phyloP scores from a whole-genome alignment of 257 asterid species.

The Jacaranda mimosifolia region DNA sequence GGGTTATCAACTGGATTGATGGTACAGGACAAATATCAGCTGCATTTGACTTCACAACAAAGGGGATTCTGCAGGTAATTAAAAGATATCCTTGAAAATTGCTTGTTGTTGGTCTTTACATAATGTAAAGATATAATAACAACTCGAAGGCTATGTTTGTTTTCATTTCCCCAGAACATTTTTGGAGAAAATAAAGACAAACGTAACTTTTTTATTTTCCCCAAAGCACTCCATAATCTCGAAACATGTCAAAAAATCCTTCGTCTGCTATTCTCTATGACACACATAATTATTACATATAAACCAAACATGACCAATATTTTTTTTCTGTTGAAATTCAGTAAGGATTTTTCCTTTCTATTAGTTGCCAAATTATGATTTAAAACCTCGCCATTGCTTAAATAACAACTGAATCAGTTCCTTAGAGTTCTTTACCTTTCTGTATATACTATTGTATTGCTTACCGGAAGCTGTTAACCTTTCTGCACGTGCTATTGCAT shows the following conservation, averaged over 20 bases:
- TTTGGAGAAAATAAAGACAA: too few relatives aligned
- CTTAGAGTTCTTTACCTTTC: constrained; percentile 22
- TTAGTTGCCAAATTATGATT: constrained; percentile 17
- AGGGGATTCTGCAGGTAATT: constrained; percentile 93
- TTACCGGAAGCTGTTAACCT: constrained; percentile 80
- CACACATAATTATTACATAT: too few relatives aligned
- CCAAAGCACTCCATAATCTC: too few relatives aligned
- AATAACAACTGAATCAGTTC: constrained; percentile 19
- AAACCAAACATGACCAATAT: too few relatives aligned
- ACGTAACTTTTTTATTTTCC: too few relatives aligned
- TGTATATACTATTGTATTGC: constrained; percentile 16
- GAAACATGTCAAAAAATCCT: too few relatives aligned
- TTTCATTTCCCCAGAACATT: too few relatives aligned
- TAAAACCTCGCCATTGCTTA: constrained; percentile 2
- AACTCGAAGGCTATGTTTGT: neutral
- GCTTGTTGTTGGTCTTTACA: neutral
- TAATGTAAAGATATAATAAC: neutral
- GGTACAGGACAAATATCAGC: constrained; percentile 80
- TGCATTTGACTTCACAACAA: constrained; percentile 98
- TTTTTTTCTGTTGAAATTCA: constrained; percentile 2
- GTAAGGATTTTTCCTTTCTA: neutral
- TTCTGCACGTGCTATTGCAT: neutral
- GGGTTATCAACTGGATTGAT: constrained; percentile 92
- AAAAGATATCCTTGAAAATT: constrained; percentile 1
- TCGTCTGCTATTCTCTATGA: too few relatives aligned